phyloP scores from a whole-genome alignment of 139 green algal genomes.

The Micractinium sp. region DNA sequence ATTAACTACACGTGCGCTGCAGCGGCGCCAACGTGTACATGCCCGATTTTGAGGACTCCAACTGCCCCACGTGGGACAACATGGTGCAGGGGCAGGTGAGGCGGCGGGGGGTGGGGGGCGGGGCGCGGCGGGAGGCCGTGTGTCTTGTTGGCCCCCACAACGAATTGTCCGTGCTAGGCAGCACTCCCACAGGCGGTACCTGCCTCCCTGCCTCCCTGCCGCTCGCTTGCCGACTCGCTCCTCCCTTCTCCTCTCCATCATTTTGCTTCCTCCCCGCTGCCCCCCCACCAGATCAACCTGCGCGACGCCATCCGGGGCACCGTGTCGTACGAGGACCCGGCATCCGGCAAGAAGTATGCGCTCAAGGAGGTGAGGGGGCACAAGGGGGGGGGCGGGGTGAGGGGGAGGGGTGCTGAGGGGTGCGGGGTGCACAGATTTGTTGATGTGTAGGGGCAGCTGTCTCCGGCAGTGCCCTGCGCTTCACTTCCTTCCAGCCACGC shows the following conservation, averaged over 20 bases:
- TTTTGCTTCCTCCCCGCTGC: not conserved
- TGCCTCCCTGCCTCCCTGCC: too few relatives aligned
- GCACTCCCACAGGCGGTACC: too few relatives aligned
- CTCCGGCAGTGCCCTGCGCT: too few relatives aligned
- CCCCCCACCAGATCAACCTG: conserved; percentile 25
- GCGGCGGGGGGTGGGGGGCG: not conserved
- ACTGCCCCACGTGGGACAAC: conserved; percentile 81
- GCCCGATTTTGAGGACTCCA: conserved; percentile 90
- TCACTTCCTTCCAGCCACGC: not conserved
- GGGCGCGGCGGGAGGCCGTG: not conserved
- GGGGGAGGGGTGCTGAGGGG: too few relatives aligned
- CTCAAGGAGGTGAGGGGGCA: conserved; percentile 51
- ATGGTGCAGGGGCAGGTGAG: conserved; percentile 40
- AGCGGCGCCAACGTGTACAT: conserved; percentile 85
- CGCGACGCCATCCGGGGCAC: conserved; percentile 41
- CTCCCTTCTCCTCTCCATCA: not conserved
- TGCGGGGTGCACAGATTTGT: too few relatives aligned
- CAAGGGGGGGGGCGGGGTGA: too few relatives aligned
- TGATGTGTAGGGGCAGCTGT: too few relatives aligned
- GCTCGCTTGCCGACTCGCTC: too few relatives aligned
- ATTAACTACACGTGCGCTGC: too few relatives aligned
- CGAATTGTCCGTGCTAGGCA: not conserved
- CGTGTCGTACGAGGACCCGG: conserved; percentile 66
- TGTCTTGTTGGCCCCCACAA: not conserved
- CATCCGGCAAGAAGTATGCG: conserved; percentile 74